These are phyloP conservation scores for Pyrenophora tritici-repentis DNA, from an alignment of 2,329 filamentous ascomycete genomes.

Conservation along the genomic window DNA sequence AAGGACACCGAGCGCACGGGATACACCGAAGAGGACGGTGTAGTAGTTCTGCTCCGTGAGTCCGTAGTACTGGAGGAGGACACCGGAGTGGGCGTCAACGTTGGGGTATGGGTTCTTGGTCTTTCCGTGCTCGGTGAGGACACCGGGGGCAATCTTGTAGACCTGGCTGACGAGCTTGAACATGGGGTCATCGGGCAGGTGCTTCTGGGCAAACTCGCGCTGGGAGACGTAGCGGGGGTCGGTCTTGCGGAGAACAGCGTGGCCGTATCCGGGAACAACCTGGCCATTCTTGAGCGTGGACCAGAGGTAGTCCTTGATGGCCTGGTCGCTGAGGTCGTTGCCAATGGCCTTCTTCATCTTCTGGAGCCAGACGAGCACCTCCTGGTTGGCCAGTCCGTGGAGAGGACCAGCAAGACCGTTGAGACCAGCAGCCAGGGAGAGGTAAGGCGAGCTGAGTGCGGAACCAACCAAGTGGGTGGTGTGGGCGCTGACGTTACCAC, in stretches of 20 bases:
- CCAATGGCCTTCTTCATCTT: constrained; percentile 98
- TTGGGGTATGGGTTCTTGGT: constrained; percentile 99
- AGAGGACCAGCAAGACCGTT: constrained; percentile 98
- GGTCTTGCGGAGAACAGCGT: constrained; percentile 99
- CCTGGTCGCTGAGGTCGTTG: constrained; percentile 92
- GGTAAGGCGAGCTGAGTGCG: constrained; percentile 95
- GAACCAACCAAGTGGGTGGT: constrained; percentile 97
- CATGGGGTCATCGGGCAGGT: constrained; percentile 97
- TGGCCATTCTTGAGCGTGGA: constrained; percentile 92
- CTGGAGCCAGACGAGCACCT: constrained; percentile 97
- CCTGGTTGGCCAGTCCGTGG: constrained; percentile 99
- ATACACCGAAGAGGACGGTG: constrained; percentile 99
- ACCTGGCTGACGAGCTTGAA: constrained; percentile 99
- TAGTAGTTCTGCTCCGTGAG: constrained; percentile 99
- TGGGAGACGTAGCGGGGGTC: constrained; percentile 98
- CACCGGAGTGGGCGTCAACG: constrained; percentile 98
- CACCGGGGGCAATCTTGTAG: constrained; percentile 98
- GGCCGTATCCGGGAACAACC: constrained; percentile 97
- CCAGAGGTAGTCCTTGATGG: constrained; percentile 99
- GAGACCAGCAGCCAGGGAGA: constrained; percentile 93
- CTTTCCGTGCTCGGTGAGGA: constrained; percentile 99
- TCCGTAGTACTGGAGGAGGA: constrained; percentile 99
- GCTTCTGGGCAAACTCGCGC: constrained; percentile 92
- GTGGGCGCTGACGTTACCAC: constrained; percentile 97
- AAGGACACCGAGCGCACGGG: constrained; percentile 95